Evolutionary conservation across 352 stramenopile species (phyloP).

Genomic region (Globisporangium recalcitrans): DNA sequence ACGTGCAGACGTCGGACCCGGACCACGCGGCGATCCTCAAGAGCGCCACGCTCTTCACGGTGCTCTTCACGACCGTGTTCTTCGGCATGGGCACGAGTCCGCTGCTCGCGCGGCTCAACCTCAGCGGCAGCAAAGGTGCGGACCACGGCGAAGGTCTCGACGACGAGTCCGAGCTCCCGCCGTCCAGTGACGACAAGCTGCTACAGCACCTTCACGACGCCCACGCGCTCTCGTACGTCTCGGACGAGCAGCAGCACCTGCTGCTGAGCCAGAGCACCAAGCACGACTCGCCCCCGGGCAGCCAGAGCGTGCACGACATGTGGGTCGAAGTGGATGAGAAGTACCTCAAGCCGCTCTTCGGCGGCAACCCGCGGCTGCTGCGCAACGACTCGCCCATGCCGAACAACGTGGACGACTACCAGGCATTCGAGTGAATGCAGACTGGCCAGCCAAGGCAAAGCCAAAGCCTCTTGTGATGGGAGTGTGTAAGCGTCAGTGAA

Average conservation of each 20-base stretch:
- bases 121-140: constrained; percentile 1
- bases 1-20: constrained; percentile 19
- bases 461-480: too few relatives aligned
- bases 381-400: constrained; percentile 4
- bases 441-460: too few relatives aligned
- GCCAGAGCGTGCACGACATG: constrained; percentile 20
- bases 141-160: not conserved
- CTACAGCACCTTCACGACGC: constrained; percentile 5
- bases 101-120: constrained; percentile 23
- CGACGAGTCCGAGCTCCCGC: not conserved
- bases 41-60: constrained; percentile 49
- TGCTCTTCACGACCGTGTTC: constrained; percentile 49
- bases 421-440: constrained; percentile 5
- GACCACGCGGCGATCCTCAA: constrained; percentile 39
- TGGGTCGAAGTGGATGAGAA: constrained; percentile 35
- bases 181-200: not conserved
- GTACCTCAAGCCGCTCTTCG: constrained; percentile 40
- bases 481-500: not conserved
- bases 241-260: constrained; percentile 5
- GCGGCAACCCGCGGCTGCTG: constrained; percentile 18
- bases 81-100: constrained; percentile 43
- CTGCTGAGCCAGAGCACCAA: constrained; percentile 9
- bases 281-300: constrained; percentile 10
- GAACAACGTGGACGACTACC: not conserved
- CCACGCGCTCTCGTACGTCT: not conserved